Base-by-base conservation (phyloP, 192 early-diverging fungal species). In the Spinellus fusiger region DNA sequence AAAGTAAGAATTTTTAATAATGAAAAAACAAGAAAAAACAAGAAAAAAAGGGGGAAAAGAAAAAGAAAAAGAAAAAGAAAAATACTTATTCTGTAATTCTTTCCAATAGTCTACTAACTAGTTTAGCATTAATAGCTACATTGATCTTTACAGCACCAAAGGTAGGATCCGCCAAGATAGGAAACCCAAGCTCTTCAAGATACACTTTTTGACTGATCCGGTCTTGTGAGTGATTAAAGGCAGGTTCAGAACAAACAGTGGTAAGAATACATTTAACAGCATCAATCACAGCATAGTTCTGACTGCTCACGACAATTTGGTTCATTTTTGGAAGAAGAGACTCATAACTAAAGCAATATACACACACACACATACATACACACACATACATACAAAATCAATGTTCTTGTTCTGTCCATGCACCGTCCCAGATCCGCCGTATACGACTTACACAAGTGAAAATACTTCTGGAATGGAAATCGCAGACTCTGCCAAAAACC, bases 401-500 rank as follows among this genome's bases (percentile, higher is more conserved):
- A n/a, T n/a, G n/a, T n/a, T n/a, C n/a, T n/a, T n/a, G n/a, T n/a
- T n/a, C n/a, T n/a, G n/a, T n/a, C n/a, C n/a, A n/a, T n/a, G n/a
- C n/a, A n/a, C n/a, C n/a, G n/a, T n/a, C n/a, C n/a, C n/a, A n/a
- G n/a, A n/a, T n/a, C n/a, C n/a, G n/a, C n/a, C n/a, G 35, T 44
- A 12, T 6, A 44, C 13, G 18, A 78, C 80, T 83, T 83, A 89
- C 77, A 91, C 77, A 40, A 89, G 64, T 7, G 79, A 66, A 66
- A 91, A 84, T 28, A 84, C 76, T 33, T 89, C 81, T 15, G 88
- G 89, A 18, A 80, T 72, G 6, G 78, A 60, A 12, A 77, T 64
- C 4, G 89, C 77, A n/a, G 84, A 81, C 65, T 91, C 88, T 16
- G 86, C 79, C 44, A 91, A 66, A 68, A 87, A 87, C 1, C 80